These are phyloP conservation scores for Cunninghamia lanceolata DNA, from an alignment of 75 land plant genomes.

Conservation along the genomic window DNA sequence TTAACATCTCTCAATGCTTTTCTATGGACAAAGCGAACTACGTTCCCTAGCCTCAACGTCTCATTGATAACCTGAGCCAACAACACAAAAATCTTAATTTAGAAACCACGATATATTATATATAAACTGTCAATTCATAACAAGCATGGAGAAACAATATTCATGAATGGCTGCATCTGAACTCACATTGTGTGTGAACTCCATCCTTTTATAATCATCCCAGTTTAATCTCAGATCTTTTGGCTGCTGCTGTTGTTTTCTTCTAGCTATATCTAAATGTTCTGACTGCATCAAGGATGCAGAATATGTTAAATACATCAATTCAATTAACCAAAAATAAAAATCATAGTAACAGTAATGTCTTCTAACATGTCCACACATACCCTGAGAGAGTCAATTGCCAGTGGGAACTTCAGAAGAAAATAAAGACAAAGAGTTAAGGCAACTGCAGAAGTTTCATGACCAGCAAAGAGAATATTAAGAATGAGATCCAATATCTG, in stretches of 20 bases:
- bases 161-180: background rate
- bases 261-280: slow-evolving; percentile 43
- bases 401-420: slow-evolving; percentile 46
- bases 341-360: background rate
- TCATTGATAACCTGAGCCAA: slow-evolving; percentile 80
- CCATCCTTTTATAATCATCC: slow-evolving; percentile 93
- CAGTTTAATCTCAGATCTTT: slow-evolving; percentile 50
- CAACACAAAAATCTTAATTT: background rate
- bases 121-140: background rate
- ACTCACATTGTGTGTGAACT: slow-evolving; percentile 84
- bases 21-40: slow-evolving; percentile 78
- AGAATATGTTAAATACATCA: background rate
- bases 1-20: slow-evolving; percentile 71
- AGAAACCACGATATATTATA: background rate
- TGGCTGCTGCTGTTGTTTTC: slow-evolving; percentile 34
- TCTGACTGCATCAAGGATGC: slow-evolving; percentile 22
- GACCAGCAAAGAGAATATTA: slow-evolving; percentile 89
- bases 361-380: background rate
- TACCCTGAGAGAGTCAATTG: slow-evolving; percentile 60
- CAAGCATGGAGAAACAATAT: background rate
- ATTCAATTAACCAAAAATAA: background rate
- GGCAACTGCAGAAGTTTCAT: slow-evolving; percentile 81
- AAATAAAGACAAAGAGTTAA: slow-evolving; percentile 69
- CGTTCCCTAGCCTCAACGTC: slow-evolving; percentile 87
- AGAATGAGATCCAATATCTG: slow-evolving; percentile 75